phyloP scores from a whole-genome alignment of 2,329 filamentous ascomycete genomes.

The Epichloe gansuensis region DNA sequence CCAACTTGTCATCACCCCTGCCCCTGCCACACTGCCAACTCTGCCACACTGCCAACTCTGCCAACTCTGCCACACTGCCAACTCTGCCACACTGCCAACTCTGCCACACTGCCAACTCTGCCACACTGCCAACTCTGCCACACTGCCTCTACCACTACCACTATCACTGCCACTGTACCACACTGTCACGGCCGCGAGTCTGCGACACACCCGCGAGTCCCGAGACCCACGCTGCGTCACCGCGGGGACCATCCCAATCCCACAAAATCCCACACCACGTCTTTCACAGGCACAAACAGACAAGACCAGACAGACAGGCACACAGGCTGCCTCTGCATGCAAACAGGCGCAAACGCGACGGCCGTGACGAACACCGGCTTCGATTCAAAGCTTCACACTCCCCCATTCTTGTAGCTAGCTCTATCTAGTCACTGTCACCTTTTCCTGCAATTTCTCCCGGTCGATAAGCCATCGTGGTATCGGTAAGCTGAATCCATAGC shows the following conservation, averaged over 20 bases:
- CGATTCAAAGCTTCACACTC: background rate
- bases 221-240: conserved; percentile 11
- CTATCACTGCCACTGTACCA: background rate
- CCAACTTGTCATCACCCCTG: background rate
- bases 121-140: background rate
- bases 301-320: no score
- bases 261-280: background rate
- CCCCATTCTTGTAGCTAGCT: background rate
- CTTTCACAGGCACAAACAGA: background rate
- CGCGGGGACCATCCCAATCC: conserved; percentile 9
- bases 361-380: background rate
- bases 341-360: background rate
- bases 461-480: background rate
- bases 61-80: background rate
- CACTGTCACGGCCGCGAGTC: background rate
- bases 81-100: background rate
- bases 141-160: background rate
- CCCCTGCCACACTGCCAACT: background rate
- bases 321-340: background rate
- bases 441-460: no score
- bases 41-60: background rate
- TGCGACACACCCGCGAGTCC: background rate
- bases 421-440: background rate
- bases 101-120: background rate
- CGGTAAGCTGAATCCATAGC: background rate